These are phyloP conservation scores for Pyrenochaeta sp. DNA, from an alignment of 2,329 filamentous ascomycete genomes.

Conservation along the genomic window DNA sequence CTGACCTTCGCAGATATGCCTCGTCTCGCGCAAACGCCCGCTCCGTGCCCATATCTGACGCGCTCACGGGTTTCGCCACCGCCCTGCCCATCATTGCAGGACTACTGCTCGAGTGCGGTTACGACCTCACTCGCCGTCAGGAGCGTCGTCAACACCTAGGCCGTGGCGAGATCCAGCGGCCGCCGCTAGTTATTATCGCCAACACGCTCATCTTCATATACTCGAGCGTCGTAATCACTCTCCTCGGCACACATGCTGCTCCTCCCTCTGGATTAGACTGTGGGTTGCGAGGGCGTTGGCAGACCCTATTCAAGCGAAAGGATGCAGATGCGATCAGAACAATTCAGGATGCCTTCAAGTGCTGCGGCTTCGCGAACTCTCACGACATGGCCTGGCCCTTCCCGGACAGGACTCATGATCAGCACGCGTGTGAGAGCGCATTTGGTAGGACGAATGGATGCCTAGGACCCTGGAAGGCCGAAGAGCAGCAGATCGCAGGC, in stretches of 20 bases:
- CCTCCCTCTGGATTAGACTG: constrained; percentile 58
- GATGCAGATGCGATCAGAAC: constrained; percentile 61
- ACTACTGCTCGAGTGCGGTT: constrained; percentile 52
- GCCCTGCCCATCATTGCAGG: constrained; percentile 55
- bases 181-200: constrained; percentile 49
- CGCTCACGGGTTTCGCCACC: constrained; percentile 52
- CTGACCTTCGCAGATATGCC: constrained; percentile 38
- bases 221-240: constrained; percentile 54
- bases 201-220: constrained; percentile 52
- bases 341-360: constrained; percentile 72
- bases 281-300: constrained; percentile 66
- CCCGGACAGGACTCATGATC: constrained; percentile 43
- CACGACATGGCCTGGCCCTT: constrained; percentile 72
- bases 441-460: constrained; percentile 62
- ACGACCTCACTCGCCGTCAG: constrained; percentile 45
- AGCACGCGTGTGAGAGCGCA: constrained; percentile 55
- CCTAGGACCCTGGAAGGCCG: constrained; percentile 63
- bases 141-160: constrained; percentile 36
- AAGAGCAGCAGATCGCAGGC: constrained; percentile 63
- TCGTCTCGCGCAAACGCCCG: constrained; percentile 40
- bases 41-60: constrained; percentile 54
- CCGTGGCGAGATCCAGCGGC: constrained; percentile 46
- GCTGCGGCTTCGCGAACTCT: constrained; percentile 70
- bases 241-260: constrained; percentile 54
- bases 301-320: constrained; percentile 60